phyloP scores from a whole-genome alignment of 805 yeast genomes.

The Candida easanensis region DNA sequence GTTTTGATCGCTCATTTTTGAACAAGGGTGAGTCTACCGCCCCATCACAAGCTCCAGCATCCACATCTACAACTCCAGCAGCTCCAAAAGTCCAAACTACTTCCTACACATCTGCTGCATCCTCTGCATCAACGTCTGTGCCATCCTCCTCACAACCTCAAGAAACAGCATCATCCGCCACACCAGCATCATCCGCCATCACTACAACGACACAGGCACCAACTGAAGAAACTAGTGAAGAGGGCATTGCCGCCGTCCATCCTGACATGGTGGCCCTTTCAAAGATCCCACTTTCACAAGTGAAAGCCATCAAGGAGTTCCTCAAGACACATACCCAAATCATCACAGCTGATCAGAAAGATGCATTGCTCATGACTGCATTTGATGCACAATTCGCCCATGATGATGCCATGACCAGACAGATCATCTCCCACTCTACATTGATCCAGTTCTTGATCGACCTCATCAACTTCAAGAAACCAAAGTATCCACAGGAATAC shows the following conservation, averaged over 20 bases:
- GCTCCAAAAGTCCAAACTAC: neutral
- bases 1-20: slow-evolving; percentile 82
- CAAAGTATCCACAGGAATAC: slow-evolving; percentile 33
- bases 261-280: slow-evolving; percentile 45
- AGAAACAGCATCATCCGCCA: slow-evolving; percentile 10
- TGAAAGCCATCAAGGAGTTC: slow-evolving; percentile 48
- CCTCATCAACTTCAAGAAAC: slow-evolving; percentile 35
- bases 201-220: neutral
- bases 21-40: slow-evolving; percentile 45
- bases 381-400: slow-evolving; percentile 77
- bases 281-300: slow-evolving; percentile 46
- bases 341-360: slow-evolving; percentile 81
- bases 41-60: slow-evolving; percentile 12
- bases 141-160: neutral
- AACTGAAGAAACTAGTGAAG: slow-evolving; percentile 23
- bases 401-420: slow-evolving; percentile 50
- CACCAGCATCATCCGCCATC: neutral
- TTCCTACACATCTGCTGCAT: slow-evolving; percentile 7
- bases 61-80: slow-evolving; percentile 9
- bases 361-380: slow-evolving; percentile 88
- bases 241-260: slow-evolving; percentile 13
- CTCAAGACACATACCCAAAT: slow-evolving; percentile 59
- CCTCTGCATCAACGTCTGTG: slow-evolving; percentile 1
- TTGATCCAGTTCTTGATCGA: slow-evolving; percentile 67
- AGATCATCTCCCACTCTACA: slow-evolving; percentile 76